A percentile compares a stretch with the other conserved stretches of the same genome.
Evolutionary conservation across 768 basidiomycete species (phyloP).

Genomic region (Leccinum ochraceum): DNA sequence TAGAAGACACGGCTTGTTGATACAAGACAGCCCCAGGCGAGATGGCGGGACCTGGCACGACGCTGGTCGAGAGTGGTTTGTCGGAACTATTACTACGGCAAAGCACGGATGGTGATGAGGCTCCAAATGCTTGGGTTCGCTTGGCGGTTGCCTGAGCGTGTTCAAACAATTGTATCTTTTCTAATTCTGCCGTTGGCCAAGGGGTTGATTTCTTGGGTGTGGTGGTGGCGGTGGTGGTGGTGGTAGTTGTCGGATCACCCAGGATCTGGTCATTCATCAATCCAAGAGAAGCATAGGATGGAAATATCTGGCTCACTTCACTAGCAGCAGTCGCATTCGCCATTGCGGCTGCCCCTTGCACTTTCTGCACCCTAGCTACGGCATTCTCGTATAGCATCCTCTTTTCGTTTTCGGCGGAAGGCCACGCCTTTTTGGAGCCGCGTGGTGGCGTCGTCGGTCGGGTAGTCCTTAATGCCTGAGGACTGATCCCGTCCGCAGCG

Average conservation of each 20-base stretch:
- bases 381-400: constrained; percentile 39
- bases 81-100: constrained; percentile 26
- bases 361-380: constrained; percentile 38
- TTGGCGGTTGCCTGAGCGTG: constrained; percentile 67
- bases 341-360: constrained; percentile 37
- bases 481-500: constrained; percentile 31
- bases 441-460: constrained; percentile 30
- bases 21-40: constrained; percentile 48
- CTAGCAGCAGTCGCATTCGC: constrained; percentile 26
- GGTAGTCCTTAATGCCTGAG: constrained; percentile 13
- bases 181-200: constrained; percentile 75
- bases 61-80: constrained; percentile 15
- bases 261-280: constrained; percentile 15
- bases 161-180: constrained; percentile 71
- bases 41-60: constrained; percentile 21
- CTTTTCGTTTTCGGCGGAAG: constrained; percentile 50
- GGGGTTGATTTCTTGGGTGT: constrained; percentile 20
- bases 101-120: constrained; percentile 26
- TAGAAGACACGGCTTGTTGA: constrained; percentile 45
- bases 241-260: constrained; percentile 1
- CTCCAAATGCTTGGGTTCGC: constrained; percentile 49
- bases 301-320: constrained; percentile 23
- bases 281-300: not conserved
- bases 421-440: constrained; percentile 22
- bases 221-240: not conserved